These are phyloP conservation scores for Lachancea nothofagi DNA, from an alignment of 805 yeast species.

Conservation along the genomic window DNA sequence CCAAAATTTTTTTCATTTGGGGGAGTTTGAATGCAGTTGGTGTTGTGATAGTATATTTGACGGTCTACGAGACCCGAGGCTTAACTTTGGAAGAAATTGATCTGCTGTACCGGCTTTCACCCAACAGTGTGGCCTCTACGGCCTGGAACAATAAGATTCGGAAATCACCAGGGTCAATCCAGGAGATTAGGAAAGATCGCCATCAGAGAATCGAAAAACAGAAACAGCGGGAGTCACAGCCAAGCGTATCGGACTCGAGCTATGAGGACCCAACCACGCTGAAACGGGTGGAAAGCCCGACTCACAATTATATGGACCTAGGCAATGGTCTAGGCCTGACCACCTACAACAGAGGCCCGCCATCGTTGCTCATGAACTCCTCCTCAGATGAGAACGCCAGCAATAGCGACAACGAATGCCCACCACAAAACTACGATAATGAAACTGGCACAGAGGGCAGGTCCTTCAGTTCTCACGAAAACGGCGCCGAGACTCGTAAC, in stretches of 20 bases:
- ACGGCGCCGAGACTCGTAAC: conserved; percentile 7
- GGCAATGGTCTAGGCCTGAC: conserved; percentile 35
- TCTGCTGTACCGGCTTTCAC: conserved; percentile 59
- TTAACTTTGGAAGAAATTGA: conserved; percentile 77
- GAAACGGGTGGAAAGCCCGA: conserved; percentile 5
- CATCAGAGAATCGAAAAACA: conserved; percentile 4
- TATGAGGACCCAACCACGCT: conserved; percentile 5
- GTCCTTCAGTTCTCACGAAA: conserved; percentile 11
- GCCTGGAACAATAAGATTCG: conserved; percentile 35
- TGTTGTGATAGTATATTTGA: conserved; percentile 54
- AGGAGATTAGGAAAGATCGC: conserved; percentile 6
- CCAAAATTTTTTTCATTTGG: conserved; percentile 74
- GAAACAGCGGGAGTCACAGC: not conserved
- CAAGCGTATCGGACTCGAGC: conserved; percentile 3
- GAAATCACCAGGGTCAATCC: conserved; percentile 10
- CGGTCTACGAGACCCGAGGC: conserved; percentile 77
- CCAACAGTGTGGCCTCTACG: conserved; percentile 46
- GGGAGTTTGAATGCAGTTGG: conserved; percentile 62
- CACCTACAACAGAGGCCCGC: conserved; percentile 35
- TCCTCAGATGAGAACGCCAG: conserved; percentile 19
- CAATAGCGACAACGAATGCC: too few relatives aligned
- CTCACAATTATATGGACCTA: conserved; percentile 25
- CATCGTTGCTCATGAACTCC: conserved; percentile 35
- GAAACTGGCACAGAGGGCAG: conserved; percentile 15
- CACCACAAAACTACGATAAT: not conserved